phyloP scores from a whole-genome alignment of 1,284 basidiomycete genomes.

The Vanrija sp. region DNA sequence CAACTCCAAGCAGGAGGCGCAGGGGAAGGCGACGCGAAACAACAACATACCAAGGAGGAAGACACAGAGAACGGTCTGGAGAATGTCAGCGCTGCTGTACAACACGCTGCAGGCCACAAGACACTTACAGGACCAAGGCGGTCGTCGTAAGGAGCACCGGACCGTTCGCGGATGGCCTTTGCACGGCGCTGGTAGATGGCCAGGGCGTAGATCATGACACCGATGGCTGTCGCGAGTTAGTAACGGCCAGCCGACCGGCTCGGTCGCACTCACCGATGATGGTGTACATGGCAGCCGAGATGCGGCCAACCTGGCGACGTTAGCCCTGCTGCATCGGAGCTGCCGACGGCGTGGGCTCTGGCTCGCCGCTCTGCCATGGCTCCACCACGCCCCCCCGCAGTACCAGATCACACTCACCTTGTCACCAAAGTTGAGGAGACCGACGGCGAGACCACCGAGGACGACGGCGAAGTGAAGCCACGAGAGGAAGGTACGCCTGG shows the following conservation, averaged over 20 bases:
- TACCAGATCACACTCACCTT: slow-evolving; percentile 56
- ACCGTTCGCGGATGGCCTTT: slow-evolving; percentile 82
- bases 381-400: background rate
- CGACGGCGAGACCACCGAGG: slow-evolving; percentile 86
- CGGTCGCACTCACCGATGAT: slow-evolving; percentile 42
- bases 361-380: background rate
- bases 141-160: slow-evolving; percentile 95
- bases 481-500: slow-evolving; percentile 74
- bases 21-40: background rate
- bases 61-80: slow-evolving; percentile 77
- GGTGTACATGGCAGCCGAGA: slow-evolving; percentile 50
- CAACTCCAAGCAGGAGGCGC: background rate
- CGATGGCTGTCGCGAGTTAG: slow-evolving; percentile 64
- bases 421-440: slow-evolving; percentile 94
- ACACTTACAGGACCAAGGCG: slow-evolving; percentile 76
- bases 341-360: background rate
- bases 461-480: slow-evolving; percentile 96
- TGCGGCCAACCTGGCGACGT: slow-evolving; percentile 42
- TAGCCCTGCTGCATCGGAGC: background rate
- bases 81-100: slow-evolving; percentile 2
- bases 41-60: slow-evolving; percentile 67
- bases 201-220: slow-evolving; percentile 92
- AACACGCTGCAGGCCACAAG: background rate
- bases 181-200: slow-evolving; percentile 97
- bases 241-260: no score